Evolutionary conservation across 768 basidiomycete genomes (phyloP).

Genomic region (Pleurotus eryngii): DNA sequence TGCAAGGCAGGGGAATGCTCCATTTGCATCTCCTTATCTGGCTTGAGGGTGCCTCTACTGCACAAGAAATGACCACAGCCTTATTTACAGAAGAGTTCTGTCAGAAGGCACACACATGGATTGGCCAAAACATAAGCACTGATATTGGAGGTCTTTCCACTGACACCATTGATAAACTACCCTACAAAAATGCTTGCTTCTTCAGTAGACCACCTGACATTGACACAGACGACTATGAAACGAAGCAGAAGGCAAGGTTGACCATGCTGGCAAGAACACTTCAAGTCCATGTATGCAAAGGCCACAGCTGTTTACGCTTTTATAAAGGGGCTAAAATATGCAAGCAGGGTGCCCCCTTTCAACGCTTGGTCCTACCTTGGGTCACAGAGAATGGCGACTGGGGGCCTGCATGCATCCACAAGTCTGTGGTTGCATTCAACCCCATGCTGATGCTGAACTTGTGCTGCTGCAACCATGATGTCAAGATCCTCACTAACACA

Average conservation of each 20-base stretch:
- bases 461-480: slow-evolving; percentile 7
- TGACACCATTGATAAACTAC: too few species aligned
- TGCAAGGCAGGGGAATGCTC: slow-evolving; percentile 24
- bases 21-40: slow-evolving; percentile 26
- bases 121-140: slow-evolving; percentile 31
- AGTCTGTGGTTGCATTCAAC: neutral
- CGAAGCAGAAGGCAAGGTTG: slow-evolving; percentile 15
- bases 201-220: slow-evolving; percentile 17
- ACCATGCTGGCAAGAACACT: slow-evolving; percentile 16
- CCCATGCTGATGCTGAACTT: neutral
- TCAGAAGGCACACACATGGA: slow-evolving; percentile 20
- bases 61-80: slow-evolving; percentile 7
- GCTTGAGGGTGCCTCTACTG: slow-evolving; percentile 16
- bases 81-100: slow-evolving; percentile 26
- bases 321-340: slow-evolving; percentile 24
- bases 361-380: slow-evolving; percentile 16
- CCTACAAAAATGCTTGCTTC: slow-evolving; percentile 26
- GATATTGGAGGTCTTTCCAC: too few species aligned
- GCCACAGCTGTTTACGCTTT: slow-evolving; percentile 18
- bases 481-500: slow-evolving; percentile 4
- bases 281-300: slow-evolving; percentile 30
- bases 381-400: slow-evolving; percentile 24
- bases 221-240: slow-evolving; percentile 15
- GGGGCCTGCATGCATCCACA: slow-evolving; percentile 18
- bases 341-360: slow-evolving; percentile 33